Base-by-base conservation (phyloP, 495 filamentous ascomycete species). In the Chaetomium tenue region DNA sequence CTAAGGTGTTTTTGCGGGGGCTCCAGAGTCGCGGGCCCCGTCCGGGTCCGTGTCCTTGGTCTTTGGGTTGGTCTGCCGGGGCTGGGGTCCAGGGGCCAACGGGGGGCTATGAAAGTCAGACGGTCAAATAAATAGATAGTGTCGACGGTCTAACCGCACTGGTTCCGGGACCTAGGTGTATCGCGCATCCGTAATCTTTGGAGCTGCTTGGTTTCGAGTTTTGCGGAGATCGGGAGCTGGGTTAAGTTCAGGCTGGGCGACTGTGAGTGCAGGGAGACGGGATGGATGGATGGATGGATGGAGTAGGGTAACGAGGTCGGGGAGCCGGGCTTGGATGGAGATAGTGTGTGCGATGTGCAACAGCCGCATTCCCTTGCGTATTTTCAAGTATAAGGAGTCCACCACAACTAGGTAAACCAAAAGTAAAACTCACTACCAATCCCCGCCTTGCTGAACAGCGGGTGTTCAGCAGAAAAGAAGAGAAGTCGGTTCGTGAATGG, bases 1-100 rank as follows among this genome's bases (percentile, higher is more conserved):
- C 40, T 30, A 57, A 52, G 58, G 61, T 58, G 51, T 57, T 68
- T 64, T 68, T 68, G 61, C 66, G 62, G 66, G 66, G 66, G 40
- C 13, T 64, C 51, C 59, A 48, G 39, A 58, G 39, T 25, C 55
- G 39, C 55, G 55, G 55, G 54, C 22, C 28, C 54, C 37, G 26
- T 26, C 20, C 50, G 50, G 15, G 52, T 55, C 28, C 28, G 16
- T 55, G 13, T 11, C 18, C 26, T 37, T 20, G 26, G 33, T 37
- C 40, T 4, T 15, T 44, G 13, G 30, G 0, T 15, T 44, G 13
- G 30, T 20, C 11, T 37, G 52, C 46, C 46, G 18, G 54, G 54
- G 8, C 33, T 37, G 11, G 54, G 54, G 54, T 25, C 33, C 9
- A 6, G 28, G 28, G 28, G 28, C 6, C 28, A 2, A 30, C 3